phyloP scores from a whole-genome alignment of 2,329 filamentous ascomycete species.

The Cladosporium sp. region DNA sequence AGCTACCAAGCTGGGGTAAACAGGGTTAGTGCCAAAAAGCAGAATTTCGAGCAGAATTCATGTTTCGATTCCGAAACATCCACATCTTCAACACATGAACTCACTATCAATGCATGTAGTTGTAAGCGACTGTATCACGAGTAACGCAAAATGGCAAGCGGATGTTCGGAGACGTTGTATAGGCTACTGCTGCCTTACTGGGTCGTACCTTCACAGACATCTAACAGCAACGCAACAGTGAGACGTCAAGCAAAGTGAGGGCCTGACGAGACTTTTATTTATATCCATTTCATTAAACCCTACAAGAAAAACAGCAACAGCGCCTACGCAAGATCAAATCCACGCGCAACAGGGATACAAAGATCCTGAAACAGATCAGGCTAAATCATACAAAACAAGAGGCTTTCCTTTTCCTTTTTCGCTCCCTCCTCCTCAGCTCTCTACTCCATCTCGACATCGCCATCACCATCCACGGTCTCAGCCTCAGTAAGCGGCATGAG shows the following conservation, averaged over 20 bases:
- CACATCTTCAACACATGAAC: background rate
- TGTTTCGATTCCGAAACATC: too few species aligned
- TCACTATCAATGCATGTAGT: too few species aligned
- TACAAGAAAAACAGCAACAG: background rate
- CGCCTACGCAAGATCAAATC: conserved; percentile 10
- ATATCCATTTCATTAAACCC: background rate
- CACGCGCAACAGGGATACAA: background rate
- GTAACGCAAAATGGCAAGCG: background rate
- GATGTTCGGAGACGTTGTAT: background rate
- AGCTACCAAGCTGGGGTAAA: background rate
- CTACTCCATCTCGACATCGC: conserved; percentile 28
- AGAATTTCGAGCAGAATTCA: background rate
- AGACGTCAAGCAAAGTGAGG: too few species aligned
- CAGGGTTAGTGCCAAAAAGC: background rate
- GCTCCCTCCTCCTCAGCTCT: background rate
- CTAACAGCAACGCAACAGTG: too few species aligned
- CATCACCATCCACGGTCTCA: conserved; percentile 9
- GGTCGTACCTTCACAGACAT: too few species aligned
- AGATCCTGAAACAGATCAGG: background rate
- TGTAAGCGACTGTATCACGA: background rate
- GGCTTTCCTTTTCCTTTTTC: background rate
- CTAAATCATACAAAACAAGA: conserved; percentile 8
- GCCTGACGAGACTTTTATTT: conserved; percentile 1
- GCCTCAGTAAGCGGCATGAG: conserved; percentile 42
- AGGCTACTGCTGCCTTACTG: background rate